Evolutionary conservation across 164 flowering plant species (phyloP), one percentile per base, ranked within the genome.

Genomic region (Nymphaea thermarum): DNA sequence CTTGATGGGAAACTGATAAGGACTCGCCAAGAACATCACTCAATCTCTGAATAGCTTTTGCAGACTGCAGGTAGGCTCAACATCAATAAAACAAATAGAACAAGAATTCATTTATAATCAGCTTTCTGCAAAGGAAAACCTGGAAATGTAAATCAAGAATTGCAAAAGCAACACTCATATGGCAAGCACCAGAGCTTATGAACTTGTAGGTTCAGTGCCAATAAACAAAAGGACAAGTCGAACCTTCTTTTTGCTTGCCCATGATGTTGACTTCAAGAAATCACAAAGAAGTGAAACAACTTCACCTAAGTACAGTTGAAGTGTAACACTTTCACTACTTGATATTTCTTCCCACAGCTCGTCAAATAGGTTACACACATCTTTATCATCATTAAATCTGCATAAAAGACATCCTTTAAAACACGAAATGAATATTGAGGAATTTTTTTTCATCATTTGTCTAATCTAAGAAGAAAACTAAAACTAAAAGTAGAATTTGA

Each of bases 311-410:
- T 87, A 91, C 68, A 91, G 78, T 72, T 94, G 95, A 75, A 90
- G 89, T 43, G 99, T 90, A 63, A 85, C 72, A 36, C 89, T 81
- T 80, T 91, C 99, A 70, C 89, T 83, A 72, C 93, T 87, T 45
- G 94, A 75, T 44, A 67, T 86, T 75, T 94, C 96, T 76, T 91
- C 99, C 99, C 99, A 94, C 72, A 91, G 64, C 76, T 91, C 99
- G 74, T 91, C 97, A 77, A 85, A 94, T 43, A 88, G 77, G 64
- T 77, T 74, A 65, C 87, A 73, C 43, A 90, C 84, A 79, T 77
- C 72, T 78, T 94, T 94, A 77, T 94, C 96, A 83, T 94, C 97
- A 60, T 85, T 97, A 76, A 94, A 94, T 79, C 99, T 94, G 81
- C 73, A 80, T 18, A 66, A 64, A 59, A 70, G 65, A 45, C 0